Evolutionary conservation across 106 monocot genomes (phyloP).

Genomic region (Agapanthus africanus): DNA sequence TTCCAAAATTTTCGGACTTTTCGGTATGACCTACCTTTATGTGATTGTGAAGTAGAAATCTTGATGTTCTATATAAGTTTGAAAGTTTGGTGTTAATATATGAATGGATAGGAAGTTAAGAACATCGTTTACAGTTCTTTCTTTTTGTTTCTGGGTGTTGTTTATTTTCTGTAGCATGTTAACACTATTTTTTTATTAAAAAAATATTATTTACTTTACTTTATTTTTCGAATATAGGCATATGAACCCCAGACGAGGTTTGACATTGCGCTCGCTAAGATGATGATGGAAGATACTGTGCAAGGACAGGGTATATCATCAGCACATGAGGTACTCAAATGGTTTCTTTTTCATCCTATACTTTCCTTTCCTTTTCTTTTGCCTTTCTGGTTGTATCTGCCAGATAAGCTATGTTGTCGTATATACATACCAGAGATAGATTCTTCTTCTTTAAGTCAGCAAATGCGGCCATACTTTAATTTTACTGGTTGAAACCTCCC

Average conservation of each 20-base stretch:
- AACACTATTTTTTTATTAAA: not conserved
- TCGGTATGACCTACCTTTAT: not conserved
- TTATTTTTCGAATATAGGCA: not conserved
- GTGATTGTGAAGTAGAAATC: not conserved
- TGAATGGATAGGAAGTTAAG: not conserved
- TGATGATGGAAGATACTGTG: not conserved
- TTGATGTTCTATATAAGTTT: not conserved
- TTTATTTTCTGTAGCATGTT: not conserved
- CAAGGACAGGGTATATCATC: not conserved
- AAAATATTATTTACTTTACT: not conserved
- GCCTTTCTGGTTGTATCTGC: not conserved
- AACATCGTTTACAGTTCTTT: not conserved
- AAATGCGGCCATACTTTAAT: not conserved
- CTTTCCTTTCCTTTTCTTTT: not conserved
- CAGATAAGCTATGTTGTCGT: not conserved
- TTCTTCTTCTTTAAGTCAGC: too few species aligned
- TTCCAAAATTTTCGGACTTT: not conserved
- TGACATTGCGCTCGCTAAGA: not conserved
- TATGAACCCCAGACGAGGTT: not conserved
- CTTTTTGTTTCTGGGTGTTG: not conserved
- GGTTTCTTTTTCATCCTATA: not conserved
- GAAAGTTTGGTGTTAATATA: not conserved
- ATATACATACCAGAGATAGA: not conserved
- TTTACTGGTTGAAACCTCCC: not conserved
- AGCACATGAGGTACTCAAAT: constrained; percentile 5